Evolutionary conservation across 2,329 filamentous ascomycete genomes (phyloP), one percentile per base, ranked within the genome.

Genomic region (Beauveria sp.): DNA sequence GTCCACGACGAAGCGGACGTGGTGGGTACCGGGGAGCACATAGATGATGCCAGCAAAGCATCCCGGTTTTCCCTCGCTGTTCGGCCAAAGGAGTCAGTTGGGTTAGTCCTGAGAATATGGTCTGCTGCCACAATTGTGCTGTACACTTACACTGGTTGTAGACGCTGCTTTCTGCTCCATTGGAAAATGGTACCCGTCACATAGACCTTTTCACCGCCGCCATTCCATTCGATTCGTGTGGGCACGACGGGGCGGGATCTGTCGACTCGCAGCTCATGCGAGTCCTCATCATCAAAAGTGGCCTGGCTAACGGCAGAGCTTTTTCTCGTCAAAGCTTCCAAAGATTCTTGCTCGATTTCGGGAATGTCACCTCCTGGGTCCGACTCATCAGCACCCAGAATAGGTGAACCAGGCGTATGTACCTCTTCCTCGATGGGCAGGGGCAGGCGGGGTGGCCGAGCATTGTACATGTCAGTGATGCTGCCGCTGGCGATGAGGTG

Each of bases 161-260:
- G 79, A 67, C 89, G 85, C 72, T 92, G 96, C 76, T 97, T 97
- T 72, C 89, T 88, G 75, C 96, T 92, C 94, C 94, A 99, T 72
- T 93, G 90, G 68, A 96, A 96, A 71, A 97, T 97, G 22, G 94
- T 97, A 66, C 93, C 93, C 0, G 94, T 99, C 51, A 99, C 92
- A 73, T 96, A 99, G 65, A 97, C 86, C 75, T 92, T 96, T 62
- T 96, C 90, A 62, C 90, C 92, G 57, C 86, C 85, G 9, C 85
- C 83, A 66, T 83, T 84, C 94, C 94, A 99, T 75, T 96, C 90
- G 62, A 99, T 85, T 62, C 84, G 79, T 2, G 91, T 96, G 2
- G 91, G 90, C 47, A 97, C 90, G 8, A 90, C 90, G 44, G 89
- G 88, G 64, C 87, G 84, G 20, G 85, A 86, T 73, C 88, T 89